Evolutionary conservation across 345 rosid species (phyloP), one percentile per base, ranked within the genome.

Genomic region (Citrus unshiu): DNA sequence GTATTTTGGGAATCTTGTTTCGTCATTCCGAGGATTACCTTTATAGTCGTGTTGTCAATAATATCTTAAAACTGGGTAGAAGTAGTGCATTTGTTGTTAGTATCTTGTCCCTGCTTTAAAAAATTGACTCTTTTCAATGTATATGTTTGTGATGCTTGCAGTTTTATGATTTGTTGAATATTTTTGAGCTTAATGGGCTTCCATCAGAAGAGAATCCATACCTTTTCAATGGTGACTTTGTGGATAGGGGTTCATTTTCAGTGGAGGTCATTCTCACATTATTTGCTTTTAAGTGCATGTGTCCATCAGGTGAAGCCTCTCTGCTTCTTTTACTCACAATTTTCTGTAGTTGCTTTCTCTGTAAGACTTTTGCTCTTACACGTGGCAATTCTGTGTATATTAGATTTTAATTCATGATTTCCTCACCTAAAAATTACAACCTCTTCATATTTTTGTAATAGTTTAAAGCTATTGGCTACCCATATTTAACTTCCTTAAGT

Each of bases 181-280:
- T 96, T 58, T 96, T 94, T 73, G 97, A 94, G 88, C 94, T 96
- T 39, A 96, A 96, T 78, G 99, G 99, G 72, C 93, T 96, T 72
- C 99, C 99, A 25, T 94, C 97, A 6, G 98, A 91, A 85, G 97
- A 91, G 86, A 96, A 96, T 74, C 99, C 99, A 10, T 96, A 91
- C 83, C 90, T 96, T 27, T 96, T 96, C 74, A 96, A 96, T 83
- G 99, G 98, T 3, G 99, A 96, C 84, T 96, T 96, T 82, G 99
- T 96, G 77, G 99, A 96, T 82, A 91, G 98, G 81, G 99, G 99
- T 80, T 94, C 98, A 32, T 96, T 96, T 80, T 96, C 99, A 39
- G 59, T 94, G 81, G 99, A 94, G 86, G 91, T 96, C 78, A 96
- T 96, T 78, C 97, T 94, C 80, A 94, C 98, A 4, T 81, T 96